A percentile compares a stretch with the other conserved stretches of the same genome.
Evolutionary conservation across 2,329 filamentous ascomycete species (phyloP).

Genomic region (Zymoseptoria ardabiliae): DNA sequence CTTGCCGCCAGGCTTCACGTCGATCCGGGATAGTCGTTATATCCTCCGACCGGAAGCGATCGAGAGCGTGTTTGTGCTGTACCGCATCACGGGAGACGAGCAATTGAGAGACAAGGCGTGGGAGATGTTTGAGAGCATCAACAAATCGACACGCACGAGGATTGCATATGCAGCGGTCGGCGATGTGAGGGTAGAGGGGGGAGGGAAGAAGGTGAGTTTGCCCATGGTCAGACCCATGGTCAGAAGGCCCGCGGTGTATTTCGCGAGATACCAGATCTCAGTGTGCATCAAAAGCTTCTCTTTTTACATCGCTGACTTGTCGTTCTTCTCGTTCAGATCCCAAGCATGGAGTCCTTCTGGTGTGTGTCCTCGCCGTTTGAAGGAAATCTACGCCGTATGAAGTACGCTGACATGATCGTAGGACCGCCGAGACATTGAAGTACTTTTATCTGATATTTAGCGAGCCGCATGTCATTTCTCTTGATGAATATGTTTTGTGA

Average conservation of each 20-base stretch:
- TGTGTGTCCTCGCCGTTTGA: background rate
- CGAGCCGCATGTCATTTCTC: slow-evolving; percentile 50
- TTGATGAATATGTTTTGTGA: slow-evolving; percentile 47
- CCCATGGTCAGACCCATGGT: too few relatives aligned
- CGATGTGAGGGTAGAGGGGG: slow-evolving; percentile 53
- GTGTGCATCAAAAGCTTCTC: too few relatives aligned
- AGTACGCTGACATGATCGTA: background rate
- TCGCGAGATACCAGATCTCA: too few relatives aligned
- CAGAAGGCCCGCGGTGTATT: too few relatives aligned
- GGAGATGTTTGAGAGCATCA: slow-evolving; percentile 64
- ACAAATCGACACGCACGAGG: slow-evolving; percentile 53
- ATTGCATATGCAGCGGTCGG: slow-evolving; percentile 59
- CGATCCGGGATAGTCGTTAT: slow-evolving; percentile 52
- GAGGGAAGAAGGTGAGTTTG: slow-evolving; percentile 41
- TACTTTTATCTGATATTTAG: slow-evolving; percentile 57
- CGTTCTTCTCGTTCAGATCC: too few relatives aligned
- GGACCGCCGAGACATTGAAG: slow-evolving; percentile 57
- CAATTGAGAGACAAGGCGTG: slow-evolving; percentile 63
- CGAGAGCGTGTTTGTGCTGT: slow-evolving; percentile 73
- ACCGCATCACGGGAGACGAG: slow-evolving; percentile 61
- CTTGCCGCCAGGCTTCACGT: slow-evolving; percentile 50
- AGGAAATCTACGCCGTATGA: background rate
- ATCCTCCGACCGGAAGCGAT: slow-evolving; percentile 73
- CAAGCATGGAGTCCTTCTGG: slow-evolving; percentile 74
- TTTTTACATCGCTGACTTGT: too few relatives aligned